Evolutionary conservation across 148 eudicot genomes (phyloP).

Genomic region (Vaccinium corymbosum): DNA sequence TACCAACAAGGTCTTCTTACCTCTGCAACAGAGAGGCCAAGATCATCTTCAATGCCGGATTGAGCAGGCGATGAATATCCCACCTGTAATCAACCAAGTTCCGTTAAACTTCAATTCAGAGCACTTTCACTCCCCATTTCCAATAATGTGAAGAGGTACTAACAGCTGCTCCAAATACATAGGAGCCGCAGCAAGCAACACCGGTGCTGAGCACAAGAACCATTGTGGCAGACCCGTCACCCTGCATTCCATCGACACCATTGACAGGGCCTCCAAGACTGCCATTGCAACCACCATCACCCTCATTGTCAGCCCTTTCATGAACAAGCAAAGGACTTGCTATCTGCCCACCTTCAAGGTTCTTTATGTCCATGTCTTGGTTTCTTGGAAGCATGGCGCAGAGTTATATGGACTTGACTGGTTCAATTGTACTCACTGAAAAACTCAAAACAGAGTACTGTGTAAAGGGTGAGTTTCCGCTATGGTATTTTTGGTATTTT

Average conservation of each 20-base stretch:
- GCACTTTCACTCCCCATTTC: neutral
- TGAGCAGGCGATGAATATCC: constrained; percentile 89
- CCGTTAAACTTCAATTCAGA: neutral
- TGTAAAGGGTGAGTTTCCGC: no score
- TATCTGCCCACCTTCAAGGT: constrained; percentile 10
- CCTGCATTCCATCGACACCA: neutral
- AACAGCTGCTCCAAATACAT: constrained; percentile 75
- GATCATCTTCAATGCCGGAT: constrained; percentile 66
- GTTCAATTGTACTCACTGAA: neutral
- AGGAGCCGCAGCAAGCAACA: constrained; percentile 75
- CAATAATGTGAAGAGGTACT: constrained; percentile 14
- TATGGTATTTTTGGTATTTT: no score
- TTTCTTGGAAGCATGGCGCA: neutral
- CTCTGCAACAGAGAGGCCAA: constrained; percentile 71
- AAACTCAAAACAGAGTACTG: neutral
- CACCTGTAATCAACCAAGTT: constrained; percentile 35
- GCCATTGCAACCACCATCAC: neutral
- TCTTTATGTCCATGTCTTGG: neutral
- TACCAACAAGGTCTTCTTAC: constrained; percentile 19
- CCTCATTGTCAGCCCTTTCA: neutral
- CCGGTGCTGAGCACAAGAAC: constrained; percentile 54
- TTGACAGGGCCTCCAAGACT: constrained; percentile 3
- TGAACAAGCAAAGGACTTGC: constrained; percentile 15
- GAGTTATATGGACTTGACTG: neutral
- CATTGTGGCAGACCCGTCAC: constrained; percentile 15